These are phyloP conservation scores for Vitis hybrid DNA, from an alignment of 177 flowering plant genomes.

Conservation along the genomic window DNA sequence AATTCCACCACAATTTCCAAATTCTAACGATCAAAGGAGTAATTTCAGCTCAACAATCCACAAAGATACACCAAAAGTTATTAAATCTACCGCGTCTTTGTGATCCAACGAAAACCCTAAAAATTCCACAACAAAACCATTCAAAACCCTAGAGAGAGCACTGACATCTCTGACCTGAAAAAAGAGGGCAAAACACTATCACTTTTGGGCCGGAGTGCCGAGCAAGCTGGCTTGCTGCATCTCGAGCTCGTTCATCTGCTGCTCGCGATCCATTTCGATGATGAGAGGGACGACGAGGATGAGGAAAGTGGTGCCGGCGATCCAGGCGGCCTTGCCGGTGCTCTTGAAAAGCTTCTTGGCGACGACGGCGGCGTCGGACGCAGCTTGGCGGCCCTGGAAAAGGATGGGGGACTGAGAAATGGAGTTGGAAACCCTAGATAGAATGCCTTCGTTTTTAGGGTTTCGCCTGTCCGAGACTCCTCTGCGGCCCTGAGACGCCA, in stretches of 20 bases:
- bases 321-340: slow-evolving; percentile 90
- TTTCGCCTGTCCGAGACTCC: slow-evolving; percentile 24
- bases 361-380: slow-evolving; percentile 44
- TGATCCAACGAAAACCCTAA: no score
- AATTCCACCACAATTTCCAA: no score
- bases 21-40: no score
- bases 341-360: slow-evolving; percentile 59
- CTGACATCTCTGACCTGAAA: no score
- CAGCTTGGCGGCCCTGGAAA: slow-evolving; percentile 39
- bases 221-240: slow-evolving; percentile 78
- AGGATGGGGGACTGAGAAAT: slow-evolving; percentile 48
- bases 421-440: slow-evolving; percentile 40
- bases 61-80: no score
- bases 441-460: slow-evolving; percentile 24
- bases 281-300: slow-evolving; percentile 70
- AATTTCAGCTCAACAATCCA: no score
- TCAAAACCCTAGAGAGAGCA: no score
- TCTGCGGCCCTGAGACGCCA: slow-evolving; percentile 23
- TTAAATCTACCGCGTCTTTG: no score
- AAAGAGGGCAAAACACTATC: neutral
- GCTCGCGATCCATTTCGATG: slow-evolving; percentile 84
- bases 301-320: slow-evolving; percentile 65
- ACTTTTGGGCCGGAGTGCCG: slow-evolving; percentile 42
- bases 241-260: slow-evolving; percentile 70
- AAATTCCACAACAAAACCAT: no score